Conservation (phyloP, 2,329 filamentous ascomycete genomes). For the Fusarium aywerte region DNA sequence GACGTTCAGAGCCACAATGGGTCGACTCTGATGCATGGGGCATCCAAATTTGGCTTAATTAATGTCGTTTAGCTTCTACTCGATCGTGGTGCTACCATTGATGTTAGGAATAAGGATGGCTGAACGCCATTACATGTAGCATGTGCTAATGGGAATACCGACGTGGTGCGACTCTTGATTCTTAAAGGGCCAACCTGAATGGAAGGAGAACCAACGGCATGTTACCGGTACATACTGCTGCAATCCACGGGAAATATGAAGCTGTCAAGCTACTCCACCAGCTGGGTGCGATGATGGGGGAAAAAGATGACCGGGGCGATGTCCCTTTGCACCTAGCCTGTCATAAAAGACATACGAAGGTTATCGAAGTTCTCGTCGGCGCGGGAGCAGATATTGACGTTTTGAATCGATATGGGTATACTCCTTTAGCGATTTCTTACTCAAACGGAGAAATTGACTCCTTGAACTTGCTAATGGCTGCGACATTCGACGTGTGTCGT, state of each 20-base stretch:
- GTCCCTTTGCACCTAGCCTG: not conserved
- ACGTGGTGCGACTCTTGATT: not conserved
- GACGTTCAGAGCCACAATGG: not conserved
- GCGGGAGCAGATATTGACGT: not conserved
- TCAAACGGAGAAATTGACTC: not conserved
- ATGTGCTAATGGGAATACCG: not conserved
- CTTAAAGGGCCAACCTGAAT: not conserved
- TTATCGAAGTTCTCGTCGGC: not conserved
- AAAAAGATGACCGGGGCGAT: not conserved
- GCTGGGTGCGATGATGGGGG: not conserved
- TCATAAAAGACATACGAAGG: not conserved
- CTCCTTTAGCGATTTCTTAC: not conserved
- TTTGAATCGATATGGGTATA: rapidly evolving
- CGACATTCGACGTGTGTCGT: not conserved
- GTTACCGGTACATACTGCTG: not conserved
- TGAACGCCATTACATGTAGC: not conserved
- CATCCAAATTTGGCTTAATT: rapidly evolving
- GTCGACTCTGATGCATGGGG: not conserved
- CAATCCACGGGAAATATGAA: not conserved
- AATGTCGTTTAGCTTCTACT: not conserved
- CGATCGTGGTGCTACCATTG: not conserved
- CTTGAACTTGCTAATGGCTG: not conserved
- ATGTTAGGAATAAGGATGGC: not conserved
- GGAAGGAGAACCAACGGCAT: not conserved
- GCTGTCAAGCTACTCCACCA: not conserved